phyloP scores from a whole-genome alignment of 768 basidiomycete genomes.

The Ramaria sp. region DNA sequence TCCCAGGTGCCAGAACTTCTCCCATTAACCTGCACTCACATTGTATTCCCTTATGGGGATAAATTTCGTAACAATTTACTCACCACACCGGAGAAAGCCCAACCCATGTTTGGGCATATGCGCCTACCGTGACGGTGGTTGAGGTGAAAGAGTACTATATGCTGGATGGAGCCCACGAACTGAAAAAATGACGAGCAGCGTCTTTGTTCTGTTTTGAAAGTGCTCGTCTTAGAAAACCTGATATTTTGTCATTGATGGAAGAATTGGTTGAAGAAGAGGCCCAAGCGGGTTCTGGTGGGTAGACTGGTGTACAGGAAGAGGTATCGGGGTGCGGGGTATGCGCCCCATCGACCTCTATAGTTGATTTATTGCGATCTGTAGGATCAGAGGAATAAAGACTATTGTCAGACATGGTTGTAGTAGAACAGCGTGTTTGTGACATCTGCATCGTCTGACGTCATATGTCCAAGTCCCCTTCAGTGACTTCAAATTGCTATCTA shows the following conservation, averaged over 20 bases:
- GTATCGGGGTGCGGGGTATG: neutral
- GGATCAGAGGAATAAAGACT: neutral
- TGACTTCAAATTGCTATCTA: too few relatives aligned
- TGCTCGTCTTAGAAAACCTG: constrained; percentile 3
- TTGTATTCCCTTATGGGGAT: neutral
- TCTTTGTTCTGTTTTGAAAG: constrained; percentile 8
- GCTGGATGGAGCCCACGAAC: neutral
- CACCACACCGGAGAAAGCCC: constrained; percentile 11
- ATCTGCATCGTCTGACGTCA: too few relatives aligned
- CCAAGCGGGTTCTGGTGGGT: too few relatives aligned
- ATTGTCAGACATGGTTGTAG: neutral
- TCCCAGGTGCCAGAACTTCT: constrained; percentile 11
- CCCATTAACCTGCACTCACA: constrained; percentile 11
- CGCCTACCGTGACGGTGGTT: neutral
- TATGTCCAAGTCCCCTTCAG: neutral
- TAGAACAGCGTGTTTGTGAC: too few relatives aligned
- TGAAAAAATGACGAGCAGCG: constrained; percentile 6
- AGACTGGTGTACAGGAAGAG: too few relatives aligned
- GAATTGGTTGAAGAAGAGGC: neutral
- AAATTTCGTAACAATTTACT: neutral
- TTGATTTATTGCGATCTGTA: neutral
- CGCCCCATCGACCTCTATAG: neutral
- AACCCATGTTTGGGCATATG: constrained; percentile 13
- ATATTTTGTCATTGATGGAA: neutral
- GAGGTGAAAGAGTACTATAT: neutral